Evolutionary conservation across 352 stramenopile genomes (phyloP), one percentile per base, ranked within the genome.

Genomic region (Pythium myriotylum): DNA sequence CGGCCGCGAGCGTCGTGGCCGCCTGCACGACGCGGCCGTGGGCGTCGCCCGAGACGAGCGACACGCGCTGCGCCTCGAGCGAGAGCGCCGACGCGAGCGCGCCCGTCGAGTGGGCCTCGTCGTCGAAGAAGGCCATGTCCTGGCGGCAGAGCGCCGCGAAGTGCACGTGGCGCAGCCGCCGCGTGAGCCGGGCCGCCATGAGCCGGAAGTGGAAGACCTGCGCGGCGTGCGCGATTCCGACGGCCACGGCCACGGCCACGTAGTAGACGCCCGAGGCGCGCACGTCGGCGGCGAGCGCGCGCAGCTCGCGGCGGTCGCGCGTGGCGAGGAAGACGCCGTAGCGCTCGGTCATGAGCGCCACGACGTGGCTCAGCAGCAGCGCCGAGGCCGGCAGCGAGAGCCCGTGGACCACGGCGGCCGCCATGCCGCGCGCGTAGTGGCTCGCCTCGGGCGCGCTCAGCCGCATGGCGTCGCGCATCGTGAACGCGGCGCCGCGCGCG

Each of bases 71-170:
- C 16, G 79, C 66, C 48, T 83, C 66, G n/a, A 68, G 79, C 2
- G 74, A 66, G 3, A 89, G 51, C 13, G 81, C 72, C 2, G 75
- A 72, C 4, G 62, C 74, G 23, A 76, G 61, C 0, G 71, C 63
- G 40, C 86, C 85, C 0, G 83, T 75, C 2, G 74, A 74, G 55
- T 95, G 86, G 8, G 80, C 52, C 42, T 81, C 70, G 19, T 76
- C 56, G 50, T 95, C 85, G 56, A 93, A 94, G 62, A 86, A 95
- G 1, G 70, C 81, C 8, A 90, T 61, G 16, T 82, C 71, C 29
- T 79, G 70, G 0, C 68, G 67, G 13, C 66, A 70, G 0, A 81
- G n/a, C 5, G 63, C 67, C n/a, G 48, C 10, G 23, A 84, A 81
- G n/a, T 81, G 71, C n/a, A 76, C 54, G 33, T 70, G 62, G 9